Evolutionary conservation across 495 filamentous ascomycete species (phyloP), one percentile per base, ranked within the genome.

Genomic region (Podospora tetraspora): DNA sequence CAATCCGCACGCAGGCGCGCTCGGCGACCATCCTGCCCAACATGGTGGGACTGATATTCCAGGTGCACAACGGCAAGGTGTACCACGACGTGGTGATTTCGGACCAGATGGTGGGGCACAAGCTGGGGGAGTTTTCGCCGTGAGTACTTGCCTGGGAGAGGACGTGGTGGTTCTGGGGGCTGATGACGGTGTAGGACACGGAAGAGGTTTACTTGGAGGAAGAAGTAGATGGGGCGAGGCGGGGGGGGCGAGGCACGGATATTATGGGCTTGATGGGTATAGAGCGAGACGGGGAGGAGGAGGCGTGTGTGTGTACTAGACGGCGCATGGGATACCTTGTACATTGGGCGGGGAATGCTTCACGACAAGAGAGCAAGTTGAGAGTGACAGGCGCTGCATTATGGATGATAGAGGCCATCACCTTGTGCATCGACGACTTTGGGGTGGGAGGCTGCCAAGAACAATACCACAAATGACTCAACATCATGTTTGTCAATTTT

Each of bases 101-200:
- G 57, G 94, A 97, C 79, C 92, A 98, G 76, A 98, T 99, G 96
- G 96, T 99, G 19, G 95, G 96, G 57, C 90, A 96, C 78, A 99
- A 98, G 81, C 83, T 99, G 74, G 95, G 95, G 69, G 96, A 98
- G 82, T 99, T 97, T 79, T 87, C 93, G 69, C 74, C 86, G 93
- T 97, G 87, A 79, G 94, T 89, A 3, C 25, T 24, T 24, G 24
- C 24, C 24, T 3, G 24, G 1, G 24, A 24, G 24, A 24, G 24
- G 24, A 24, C 24, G 24, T 24, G 25, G 8, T 30, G 59, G 29
- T 2, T 5, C n/a, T n/a, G n/a, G 56, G 29, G 8, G 11, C 29
- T 5, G 29, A 11, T 4, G 34, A 11, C 34, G n/a, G 1, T 59
- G 59, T 69, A 97, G 94, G 71, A 97, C 94, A 70, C 85, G 94